Evolutionary conservation across 1,284 basidiomycete genomes (phyloP), one percentile per base, ranked within the genome.

Genomic region (Austroboletus niveus): DNA sequence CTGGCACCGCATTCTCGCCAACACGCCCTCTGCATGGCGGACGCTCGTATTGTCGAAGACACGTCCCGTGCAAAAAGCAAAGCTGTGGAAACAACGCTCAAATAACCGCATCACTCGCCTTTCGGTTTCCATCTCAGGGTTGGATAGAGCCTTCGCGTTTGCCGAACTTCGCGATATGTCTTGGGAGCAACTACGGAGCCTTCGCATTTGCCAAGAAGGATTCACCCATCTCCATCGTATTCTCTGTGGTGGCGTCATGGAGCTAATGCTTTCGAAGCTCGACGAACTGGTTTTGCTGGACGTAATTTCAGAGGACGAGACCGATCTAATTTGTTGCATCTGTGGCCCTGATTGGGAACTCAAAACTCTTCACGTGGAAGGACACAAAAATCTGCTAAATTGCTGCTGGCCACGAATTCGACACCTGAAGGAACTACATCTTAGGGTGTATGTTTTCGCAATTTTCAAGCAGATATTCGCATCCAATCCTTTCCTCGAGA

Each of bases 41-140:
- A 78, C 71, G 0, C 76, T 89, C 15, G 68, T 80, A 15, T 70
- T 89, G 11, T 73, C 75, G n/a, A 63, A 68, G 38, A 69, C 64
- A 31, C 71, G 69, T 22, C 79, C 84, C 1, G 61, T 63, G 3
- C 70, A 68, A 46, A 89, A 87, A 59, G 71, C 74, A 11, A 72
- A 72, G 42, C 48, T 74, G 20, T 89, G 87, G 87, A 65, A 77
- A 35, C 65, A 74, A 44, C 78, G 79, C 24, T 80, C 84, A 11
- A 69, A 70, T 39, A 76, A 77, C 5, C 67, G 66, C n/a, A 75
- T 89, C 36, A 56, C 27, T 67, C 75, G 57, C n/a, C 59, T 88
- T 14, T 71, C 66, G 7, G 55, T 31, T 55, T 47, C 32, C 59
- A 57, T 57, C 32, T 56, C 58, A 32, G 55, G 56, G 35, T 47